A percentile compares a stretch with the other conserved stretches of the same genome.
Evolutionary conservation across 139 green algal species (phyloP).

Genomic region (Dunaliella primolecta): DNA sequence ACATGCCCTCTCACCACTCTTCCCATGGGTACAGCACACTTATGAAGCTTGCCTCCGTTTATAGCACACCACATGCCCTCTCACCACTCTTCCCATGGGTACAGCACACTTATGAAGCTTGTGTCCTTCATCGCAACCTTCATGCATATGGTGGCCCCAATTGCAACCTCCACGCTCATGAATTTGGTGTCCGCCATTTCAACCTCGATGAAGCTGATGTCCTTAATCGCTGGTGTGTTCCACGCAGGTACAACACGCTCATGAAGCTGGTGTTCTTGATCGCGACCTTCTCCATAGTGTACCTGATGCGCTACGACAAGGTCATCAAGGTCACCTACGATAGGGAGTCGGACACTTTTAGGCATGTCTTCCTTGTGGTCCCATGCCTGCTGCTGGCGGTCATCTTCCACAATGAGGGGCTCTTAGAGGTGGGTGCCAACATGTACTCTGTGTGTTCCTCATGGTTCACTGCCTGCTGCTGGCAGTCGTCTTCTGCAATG

Average conservation of each 20-base stretch:
- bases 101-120: too few relatives aligned
- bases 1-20: too few relatives aligned
- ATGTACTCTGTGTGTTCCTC: conserved; percentile 63
- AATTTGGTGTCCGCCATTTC: too few relatives aligned
- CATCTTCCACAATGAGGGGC: conserved; percentile 73
- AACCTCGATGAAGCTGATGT: too few relatives aligned
- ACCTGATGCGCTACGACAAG: conserved; percentile 87
- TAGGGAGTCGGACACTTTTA: conserved; percentile 95
- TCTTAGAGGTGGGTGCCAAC: conserved; percentile 76
- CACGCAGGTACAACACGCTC: conserved; percentile 92
- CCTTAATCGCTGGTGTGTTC: too few relatives aligned
- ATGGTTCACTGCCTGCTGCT: conserved; percentile 75
- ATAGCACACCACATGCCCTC: too few relatives aligned
- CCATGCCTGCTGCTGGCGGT: conserved; percentile 78
- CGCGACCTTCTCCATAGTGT: conserved; percentile 82
- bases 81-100: too few relatives aligned
- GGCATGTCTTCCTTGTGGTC: conserved; percentile 78
- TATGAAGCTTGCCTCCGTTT: too few relatives aligned
- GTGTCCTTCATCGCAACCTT: too few relatives aligned
- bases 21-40: too few relatives aligned
- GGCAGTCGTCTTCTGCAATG: conserved; percentile 73
- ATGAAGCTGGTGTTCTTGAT: conserved; percentile 98
- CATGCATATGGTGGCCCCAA: too few relatives aligned
- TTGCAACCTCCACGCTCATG: too few relatives aligned
- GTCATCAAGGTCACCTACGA: conserved; percentile 93